Conservation (phyloP, 202 grass and related monocot genomes). For the Panicum hallii region DNA sequence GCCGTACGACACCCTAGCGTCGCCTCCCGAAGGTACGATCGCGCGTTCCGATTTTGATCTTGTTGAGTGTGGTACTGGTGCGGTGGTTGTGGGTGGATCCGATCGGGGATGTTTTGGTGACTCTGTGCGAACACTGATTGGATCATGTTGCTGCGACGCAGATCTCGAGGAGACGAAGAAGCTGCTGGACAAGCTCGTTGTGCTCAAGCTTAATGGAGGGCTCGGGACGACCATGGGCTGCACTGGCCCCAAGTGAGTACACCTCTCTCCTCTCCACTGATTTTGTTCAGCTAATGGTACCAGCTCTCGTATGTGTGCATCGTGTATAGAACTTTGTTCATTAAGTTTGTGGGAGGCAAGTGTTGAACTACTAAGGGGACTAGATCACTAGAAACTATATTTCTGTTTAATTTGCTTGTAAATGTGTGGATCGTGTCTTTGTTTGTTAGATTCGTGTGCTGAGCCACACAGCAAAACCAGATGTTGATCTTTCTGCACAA, state of each 20-base stretch:
- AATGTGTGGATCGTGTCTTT: constrained; percentile 1
- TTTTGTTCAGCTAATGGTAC: constrained; percentile 9
- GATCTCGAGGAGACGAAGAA: constrained; percentile 85
- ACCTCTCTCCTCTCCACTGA: neutral
- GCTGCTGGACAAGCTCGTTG: constrained; percentile 93
- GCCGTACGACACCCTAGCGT: constrained; percentile 73
- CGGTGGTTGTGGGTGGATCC: neutral
- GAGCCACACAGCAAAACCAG: neutral
- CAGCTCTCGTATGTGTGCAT: neutral
- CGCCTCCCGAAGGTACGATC: constrained; percentile 70
- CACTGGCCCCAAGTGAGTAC: constrained; percentile 94
- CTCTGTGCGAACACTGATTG: constrained; percentile 15
- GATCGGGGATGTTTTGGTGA: neutral
- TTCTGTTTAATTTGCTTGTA: neutral
- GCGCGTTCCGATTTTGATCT: constrained; percentile 32
- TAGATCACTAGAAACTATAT: neutral
- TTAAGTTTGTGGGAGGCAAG: neutral
- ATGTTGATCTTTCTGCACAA: constrained; percentile 23
- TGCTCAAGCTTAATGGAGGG: constrained; percentile 99
- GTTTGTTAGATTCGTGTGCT: neutral
- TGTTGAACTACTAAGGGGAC: neutral
- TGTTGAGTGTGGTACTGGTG: neutral
- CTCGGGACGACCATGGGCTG: constrained; percentile 98
- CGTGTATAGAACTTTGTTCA: neutral
- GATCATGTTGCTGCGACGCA: constrained; percentile 45